Evolutionary conservation across 495 filamentous ascomycete genomes (phyloP), one percentile per base, ranked within the genome.

Genomic region (Neurospora cerealis): DNA sequence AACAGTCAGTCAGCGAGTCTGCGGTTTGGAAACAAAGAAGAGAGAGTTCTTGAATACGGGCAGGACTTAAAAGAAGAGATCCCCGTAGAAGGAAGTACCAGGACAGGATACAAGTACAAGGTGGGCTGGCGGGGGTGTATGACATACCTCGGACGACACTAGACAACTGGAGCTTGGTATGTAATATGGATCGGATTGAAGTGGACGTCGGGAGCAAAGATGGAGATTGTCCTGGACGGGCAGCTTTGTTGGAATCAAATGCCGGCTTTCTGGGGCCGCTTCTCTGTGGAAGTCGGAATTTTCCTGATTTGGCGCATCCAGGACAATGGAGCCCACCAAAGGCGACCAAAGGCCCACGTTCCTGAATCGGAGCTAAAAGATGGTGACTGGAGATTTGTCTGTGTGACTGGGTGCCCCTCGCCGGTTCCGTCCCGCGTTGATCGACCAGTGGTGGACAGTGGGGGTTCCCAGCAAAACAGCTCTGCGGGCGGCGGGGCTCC

Each of bases 361-460:
- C 83, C 83, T 83, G 75, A 75, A 84, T 83, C 83, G 82, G 83
- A 83, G 79, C 74, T 74, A 62, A 62, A 17, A 32, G 24, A 32
- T 70, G 15, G 48, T 73, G 69, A 76, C 69, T 71, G 73, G 73
- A 46, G 48, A 54, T 34, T 21, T 39, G 40, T n/a, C 42, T 72
- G 28, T 54, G 28, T 69, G 71, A 32, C 19, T 71, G 74, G 78
- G 78, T 78, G 76, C 74, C 76, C 79, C 81, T 79, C 77, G 77
- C 77, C 69, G 70, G 75, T 62, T 62, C 54, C 24, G 28, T 62
- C 54, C 54, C 54, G 54, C 54, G 54, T 19, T 62, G 54, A 62
- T 62, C 54, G 54, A 62, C 54, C 54, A 62, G 54, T 34, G 48
- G 48, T 60, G 48, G 46, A 54, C 46, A 24, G 46, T 54, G 46